These are phyloP conservation scores for Erodium maritimum DNA, from an alignment of 345 rosid genomes.

Conservation along the genomic window DNA sequence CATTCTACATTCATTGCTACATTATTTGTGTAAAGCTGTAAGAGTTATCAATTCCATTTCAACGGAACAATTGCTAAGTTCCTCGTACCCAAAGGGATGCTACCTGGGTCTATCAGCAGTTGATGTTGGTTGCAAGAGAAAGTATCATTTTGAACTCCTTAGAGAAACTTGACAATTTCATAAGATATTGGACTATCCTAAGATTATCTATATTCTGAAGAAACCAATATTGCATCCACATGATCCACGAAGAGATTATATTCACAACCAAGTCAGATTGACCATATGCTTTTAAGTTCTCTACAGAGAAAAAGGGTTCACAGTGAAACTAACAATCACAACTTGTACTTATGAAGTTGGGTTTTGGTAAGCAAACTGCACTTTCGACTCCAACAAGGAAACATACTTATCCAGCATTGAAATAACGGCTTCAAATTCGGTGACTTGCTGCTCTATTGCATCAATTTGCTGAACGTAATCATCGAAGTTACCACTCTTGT, in stretches of 20 bases:
- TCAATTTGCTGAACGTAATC: slow-evolving; percentile 67
- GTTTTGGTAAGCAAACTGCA: slow-evolving; percentile 26
- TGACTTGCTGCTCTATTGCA: slow-evolving; percentile 58
- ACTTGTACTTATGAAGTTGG: slow-evolving; percentile 6
- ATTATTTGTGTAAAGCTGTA: no score
- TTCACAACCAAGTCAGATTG: not conserved
- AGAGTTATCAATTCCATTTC: no score
- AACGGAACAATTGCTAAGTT: no score
- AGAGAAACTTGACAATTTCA: no score
- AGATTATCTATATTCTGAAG: no score
- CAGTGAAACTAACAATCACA: not conserved
- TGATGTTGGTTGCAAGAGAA: no score
- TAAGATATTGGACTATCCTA: no score
- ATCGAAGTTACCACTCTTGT: slow-evolving; percentile 54
- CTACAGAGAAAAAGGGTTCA: not conserved
- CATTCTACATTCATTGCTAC: no score
- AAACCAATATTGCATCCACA: not conserved
- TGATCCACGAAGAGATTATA: not conserved
- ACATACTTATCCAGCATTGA: slow-evolving; percentile 70
- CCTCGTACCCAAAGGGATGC: no score
- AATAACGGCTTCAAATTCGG: slow-evolving; percentile 67
- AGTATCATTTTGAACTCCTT: no score
- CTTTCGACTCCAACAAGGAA: slow-evolving; percentile 57
- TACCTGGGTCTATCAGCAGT: no score
- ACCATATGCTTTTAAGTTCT: not conserved